Evolutionary conservation across 805 yeast genomes (phyloP).

Genomic region (Saturnispora quitensis): DNA sequence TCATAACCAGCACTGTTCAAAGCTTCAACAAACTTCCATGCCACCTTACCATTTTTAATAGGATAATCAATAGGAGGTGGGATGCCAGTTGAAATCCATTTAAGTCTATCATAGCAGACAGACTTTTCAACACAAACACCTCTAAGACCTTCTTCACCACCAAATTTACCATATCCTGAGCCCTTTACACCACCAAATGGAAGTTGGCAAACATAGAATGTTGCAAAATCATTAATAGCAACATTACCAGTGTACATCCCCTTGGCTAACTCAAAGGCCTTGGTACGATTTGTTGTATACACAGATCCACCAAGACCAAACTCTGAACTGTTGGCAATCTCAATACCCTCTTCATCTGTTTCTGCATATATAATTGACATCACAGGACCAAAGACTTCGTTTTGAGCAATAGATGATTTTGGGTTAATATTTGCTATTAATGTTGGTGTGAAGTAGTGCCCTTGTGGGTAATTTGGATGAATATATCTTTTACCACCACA

Average conservation of each 20-base stretch:
- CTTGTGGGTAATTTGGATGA: constrained; percentile 93
- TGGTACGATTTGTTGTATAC: constrained; percentile 56
- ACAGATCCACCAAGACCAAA: constrained; percentile 92
- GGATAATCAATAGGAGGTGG: constrained; percentile 93
- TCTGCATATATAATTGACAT: constrained; percentile 70
- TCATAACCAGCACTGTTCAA: constrained; percentile 83
- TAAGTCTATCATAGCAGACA: constrained; percentile 74
- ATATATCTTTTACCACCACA: constrained; percentile 72
- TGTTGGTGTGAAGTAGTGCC: constrained; percentile 90
- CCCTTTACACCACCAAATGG: constrained; percentile 95
- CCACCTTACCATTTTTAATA: constrained; percentile 64
- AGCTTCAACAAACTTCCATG: constrained; percentile 81
- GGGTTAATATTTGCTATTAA: constrained; percentile 72
- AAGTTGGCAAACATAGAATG: constrained; percentile 87
- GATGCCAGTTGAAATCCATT: constrained; percentile 70
- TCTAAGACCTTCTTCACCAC: constrained; percentile 93
- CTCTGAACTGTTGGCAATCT: constrained; percentile 71
- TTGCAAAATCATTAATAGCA: constrained; percentile 96
- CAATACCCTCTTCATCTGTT: constrained; percentile 56
- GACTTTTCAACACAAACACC: constrained; percentile 86
- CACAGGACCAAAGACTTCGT: constrained; percentile 94
- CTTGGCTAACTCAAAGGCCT: constrained; percentile 55
- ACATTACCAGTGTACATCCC: constrained; percentile 77
- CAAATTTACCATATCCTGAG: constrained; percentile 95
- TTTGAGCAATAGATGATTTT: constrained; percentile 69